These are phyloP conservation scores for Dillenia suffruticosa DNA, from an alignment of 164 flowering plant species.

Conservation along the genomic window DNA sequence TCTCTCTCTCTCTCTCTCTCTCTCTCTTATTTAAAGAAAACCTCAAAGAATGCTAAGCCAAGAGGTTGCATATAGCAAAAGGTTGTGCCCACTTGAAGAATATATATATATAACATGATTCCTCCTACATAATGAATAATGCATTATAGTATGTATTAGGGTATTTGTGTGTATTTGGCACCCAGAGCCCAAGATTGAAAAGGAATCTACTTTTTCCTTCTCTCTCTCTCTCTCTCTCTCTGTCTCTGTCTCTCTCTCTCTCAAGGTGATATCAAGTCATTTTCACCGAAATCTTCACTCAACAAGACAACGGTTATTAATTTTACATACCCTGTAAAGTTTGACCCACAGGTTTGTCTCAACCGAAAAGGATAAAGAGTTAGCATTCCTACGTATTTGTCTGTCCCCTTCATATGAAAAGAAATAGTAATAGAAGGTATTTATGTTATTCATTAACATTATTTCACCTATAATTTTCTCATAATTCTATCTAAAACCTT, in stretches of 20 bases:
- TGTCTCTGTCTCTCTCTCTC: constrained; percentile 1
- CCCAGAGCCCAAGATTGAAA: constrained; percentile 18
- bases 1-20: constrained; percentile 11
- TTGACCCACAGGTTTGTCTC: constrained; percentile 53
- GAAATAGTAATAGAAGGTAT: too few relatives aligned
- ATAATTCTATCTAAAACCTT: too few relatives aligned
- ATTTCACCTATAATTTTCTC: too few relatives aligned
- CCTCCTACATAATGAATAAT: not conserved
- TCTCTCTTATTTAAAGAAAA: not conserved
- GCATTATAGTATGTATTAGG: constrained; percentile 15
- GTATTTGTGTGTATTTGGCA: constrained; percentile 3
- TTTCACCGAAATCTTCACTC: constrained; percentile 35
- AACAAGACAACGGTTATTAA: constrained; percentile 15
- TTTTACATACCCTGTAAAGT: constrained; percentile 19
- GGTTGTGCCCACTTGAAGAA: constrained; percentile 28
- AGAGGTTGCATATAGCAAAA: constrained; percentile 22
- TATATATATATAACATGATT: constrained; percentile 2
- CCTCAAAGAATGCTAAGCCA: constrained; percentile 7
- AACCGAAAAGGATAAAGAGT: constrained; percentile 29
- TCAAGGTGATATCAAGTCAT: constrained; percentile 31
- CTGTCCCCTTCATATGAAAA: too few relatives aligned
- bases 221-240: constrained; percentile 3
- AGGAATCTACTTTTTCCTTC: constrained; percentile 29
- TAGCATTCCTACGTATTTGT: constrained; percentile 9
- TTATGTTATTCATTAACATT: too few relatives aligned